Evolutionary conservation across 805 yeast species (phyloP), one percentile per base, ranked within the genome.

Genomic region (Candida odintsovae): DNA sequence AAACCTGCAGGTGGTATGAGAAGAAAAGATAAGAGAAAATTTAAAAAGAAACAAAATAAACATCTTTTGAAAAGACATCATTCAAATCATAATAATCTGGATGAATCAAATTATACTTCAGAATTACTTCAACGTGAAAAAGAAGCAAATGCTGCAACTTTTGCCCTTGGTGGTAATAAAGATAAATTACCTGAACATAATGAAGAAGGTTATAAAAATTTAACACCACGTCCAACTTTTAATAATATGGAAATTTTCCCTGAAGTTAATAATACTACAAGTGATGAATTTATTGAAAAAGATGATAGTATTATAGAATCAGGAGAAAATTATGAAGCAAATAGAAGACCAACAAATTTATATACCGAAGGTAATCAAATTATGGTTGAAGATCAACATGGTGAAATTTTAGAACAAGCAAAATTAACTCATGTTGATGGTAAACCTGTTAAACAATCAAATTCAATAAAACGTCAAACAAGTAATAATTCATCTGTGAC

Each of bases 311-410:
- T 26, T 9, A 18, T 10, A 10, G 38, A 13, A 7, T 45, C 38
- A 20, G 56, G 54, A 13, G 52, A 52, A 33, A 49, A 52, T 10
- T 55, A 61, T 48, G 63, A 56, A 31, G 55, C 35, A 22, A 50
- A 58, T 38, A 52, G 68, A 57, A 43, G 65, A 62, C 54, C 62
- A 51, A 41, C 63, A 1, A 63, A 68, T 31, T 83, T 81, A 0
- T 85, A 77, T 62, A 79, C 78, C 41, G 96, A 89, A 55, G 96
- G 95, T 22, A 57, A 70, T 33, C 70, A 75, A 38, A 63, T 90
- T 33, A 76, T 90, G 44, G 72, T 92, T 46, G 99, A 92, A 62
- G 94, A 90, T 64, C 78, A 76, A 46, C 73, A 82, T 41, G 98
- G 98, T 46, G 97, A 90, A 60, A 75, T 90, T 39, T 58, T 92